These are phyloP conservation scores for Salix brachista DNA, from an alignment of 345 rosid species.

Conservation along the genomic window DNA sequence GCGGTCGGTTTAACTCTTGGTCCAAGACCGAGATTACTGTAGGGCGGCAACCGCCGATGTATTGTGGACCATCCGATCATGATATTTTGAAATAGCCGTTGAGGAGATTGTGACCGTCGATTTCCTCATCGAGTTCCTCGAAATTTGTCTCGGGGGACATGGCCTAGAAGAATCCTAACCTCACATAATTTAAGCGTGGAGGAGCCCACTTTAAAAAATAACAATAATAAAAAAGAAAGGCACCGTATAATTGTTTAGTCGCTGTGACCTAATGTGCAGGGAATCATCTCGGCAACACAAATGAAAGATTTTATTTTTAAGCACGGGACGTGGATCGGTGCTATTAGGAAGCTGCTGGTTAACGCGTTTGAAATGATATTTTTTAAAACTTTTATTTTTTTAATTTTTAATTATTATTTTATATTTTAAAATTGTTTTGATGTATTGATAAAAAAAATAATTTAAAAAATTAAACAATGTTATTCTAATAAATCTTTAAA, in stretches of 20 bases:
- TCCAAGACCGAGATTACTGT: conserved; percentile 37
- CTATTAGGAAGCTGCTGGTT: neutral
- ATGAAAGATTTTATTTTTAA: neutral
- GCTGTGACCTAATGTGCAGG: conserved; percentile 39
- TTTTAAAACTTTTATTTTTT: no score
- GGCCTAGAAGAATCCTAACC: conserved; percentile 40
- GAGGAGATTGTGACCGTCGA: conserved; percentile 45
- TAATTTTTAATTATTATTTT: no score
- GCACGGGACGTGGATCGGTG: neutral
- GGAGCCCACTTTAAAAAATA: conserved; percentile 13
- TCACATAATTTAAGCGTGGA: conserved; percentile 29
- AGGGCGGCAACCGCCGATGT: conserved; percentile 79
- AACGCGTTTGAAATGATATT: no score
- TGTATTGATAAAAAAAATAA: no score
- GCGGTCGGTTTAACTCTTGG: conserved; percentile 31
- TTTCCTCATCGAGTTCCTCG: conserved; percentile 25
- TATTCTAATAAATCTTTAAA: no score
- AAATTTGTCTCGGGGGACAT: conserved; percentile 9
- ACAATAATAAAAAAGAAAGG: neutral
- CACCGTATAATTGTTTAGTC: conserved; percentile 1
- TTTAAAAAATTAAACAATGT: no score
- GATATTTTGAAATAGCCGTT: conserved; percentile 37
- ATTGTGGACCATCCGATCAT: conserved; percentile 44
- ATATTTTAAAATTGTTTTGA: no score
- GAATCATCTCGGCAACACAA: conserved; percentile 22